These are phyloP conservation scores for Xanthoconium stramineum DNA, from an alignment of 768 basidiomycete species.

Conservation along the genomic window DNA sequence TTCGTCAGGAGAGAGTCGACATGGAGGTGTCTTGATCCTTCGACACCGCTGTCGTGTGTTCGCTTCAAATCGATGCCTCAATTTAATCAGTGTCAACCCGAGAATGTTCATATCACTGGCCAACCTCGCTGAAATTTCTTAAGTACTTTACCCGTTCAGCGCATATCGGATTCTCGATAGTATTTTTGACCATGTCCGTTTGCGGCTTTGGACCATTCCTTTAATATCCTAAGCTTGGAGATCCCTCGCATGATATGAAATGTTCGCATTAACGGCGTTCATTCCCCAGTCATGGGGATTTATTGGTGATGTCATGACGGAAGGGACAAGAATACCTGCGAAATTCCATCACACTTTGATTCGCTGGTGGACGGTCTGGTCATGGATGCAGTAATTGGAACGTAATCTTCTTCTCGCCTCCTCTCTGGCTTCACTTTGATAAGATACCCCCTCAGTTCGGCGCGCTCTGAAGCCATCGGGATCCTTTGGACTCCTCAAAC, in stretches of 20 bases:
- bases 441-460: not conserved
- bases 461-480: not conserved
- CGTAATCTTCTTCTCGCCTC: not conserved
- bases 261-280: no score
- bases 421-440: not conserved
- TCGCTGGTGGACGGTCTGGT: no score
- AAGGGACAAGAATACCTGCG: no score
- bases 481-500: not conserved
- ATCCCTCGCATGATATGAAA: no score
- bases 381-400: not conserved
- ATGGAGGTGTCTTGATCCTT: not conserved
- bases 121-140: not conserved
- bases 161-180: not conserved
- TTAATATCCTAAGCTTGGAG: no score
- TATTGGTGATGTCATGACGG: no score
- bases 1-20: no score
- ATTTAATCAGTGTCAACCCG: not conserved
- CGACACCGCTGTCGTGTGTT: not conserved
- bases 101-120: not conserved
- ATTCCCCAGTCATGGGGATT: no score
- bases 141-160: not conserved
- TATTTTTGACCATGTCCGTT: not conserved
- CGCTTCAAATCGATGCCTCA: not conserved
- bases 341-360: no score
- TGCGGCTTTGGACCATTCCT: not conserved